Evolutionary conservation across 2,329 filamentous ascomycete genomes (phyloP).

Genomic region (Epichloe elymi): DNA sequence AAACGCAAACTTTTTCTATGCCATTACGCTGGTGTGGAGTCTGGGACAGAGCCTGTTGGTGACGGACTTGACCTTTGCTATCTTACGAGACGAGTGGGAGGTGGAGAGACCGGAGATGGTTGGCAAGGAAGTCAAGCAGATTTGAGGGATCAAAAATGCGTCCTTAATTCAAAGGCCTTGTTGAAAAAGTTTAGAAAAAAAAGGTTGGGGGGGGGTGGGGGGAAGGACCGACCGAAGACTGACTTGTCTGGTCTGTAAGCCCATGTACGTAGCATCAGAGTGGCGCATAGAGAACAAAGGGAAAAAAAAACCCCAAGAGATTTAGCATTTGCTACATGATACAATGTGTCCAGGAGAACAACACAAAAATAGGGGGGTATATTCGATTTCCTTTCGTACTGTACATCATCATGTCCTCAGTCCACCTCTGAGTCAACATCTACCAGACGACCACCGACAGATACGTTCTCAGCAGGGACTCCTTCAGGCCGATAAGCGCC

Average conservation of each 20-base stretch:
- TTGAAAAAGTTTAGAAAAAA: neutral
- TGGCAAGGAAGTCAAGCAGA: constrained; percentile 77
- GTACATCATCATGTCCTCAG: constrained; percentile 7
- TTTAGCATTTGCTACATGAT: neutral
- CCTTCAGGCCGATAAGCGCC: constrained; percentile 13
- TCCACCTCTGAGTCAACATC: constrained; percentile 25
- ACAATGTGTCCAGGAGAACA: neutral
- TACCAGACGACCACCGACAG: constrained; percentile 16
- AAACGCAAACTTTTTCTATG: constrained; percentile 99
- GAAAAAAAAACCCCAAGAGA: neutral
- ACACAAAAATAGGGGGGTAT: constrained; percentile 5
- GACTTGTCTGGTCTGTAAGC: neutral
- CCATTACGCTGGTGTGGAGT: constrained; percentile 97
- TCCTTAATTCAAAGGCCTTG: neutral
- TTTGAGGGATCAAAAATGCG: constrained; percentile 35
- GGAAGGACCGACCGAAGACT: no score
- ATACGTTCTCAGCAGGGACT: constrained; percentile 7
- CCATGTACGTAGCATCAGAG: neutral
- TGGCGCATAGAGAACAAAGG: neutral
- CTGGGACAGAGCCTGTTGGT: constrained; percentile 76
- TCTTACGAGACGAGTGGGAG: constrained; percentile 88
- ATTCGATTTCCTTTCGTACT: neutral
- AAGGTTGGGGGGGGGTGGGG: no score
- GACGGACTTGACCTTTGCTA: constrained; percentile 77
- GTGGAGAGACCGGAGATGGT: constrained; percentile 79